Evolutionary conservation across 2,329 filamentous ascomycete species (phyloP).

Genomic region (Pochonia chlamydosporia): DNA sequence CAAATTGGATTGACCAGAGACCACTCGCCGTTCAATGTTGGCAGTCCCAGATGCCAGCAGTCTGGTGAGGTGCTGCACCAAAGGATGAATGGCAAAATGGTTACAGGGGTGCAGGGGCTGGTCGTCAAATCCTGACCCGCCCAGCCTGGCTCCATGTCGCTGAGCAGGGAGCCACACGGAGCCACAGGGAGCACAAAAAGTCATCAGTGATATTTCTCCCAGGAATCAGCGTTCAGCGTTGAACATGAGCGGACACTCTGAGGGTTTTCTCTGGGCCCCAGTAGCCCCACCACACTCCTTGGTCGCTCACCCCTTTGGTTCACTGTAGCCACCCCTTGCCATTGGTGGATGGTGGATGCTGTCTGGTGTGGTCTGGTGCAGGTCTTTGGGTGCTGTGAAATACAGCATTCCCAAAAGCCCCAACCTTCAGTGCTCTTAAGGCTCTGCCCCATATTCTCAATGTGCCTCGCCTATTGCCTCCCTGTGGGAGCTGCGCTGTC

Average conservation of each 20-base stretch:
- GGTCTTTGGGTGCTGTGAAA: background rate
- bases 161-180: background rate
- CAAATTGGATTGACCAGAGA: too few species aligned
- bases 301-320: background rate
- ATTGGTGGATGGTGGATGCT: too few species aligned
- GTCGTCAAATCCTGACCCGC: conserved; percentile 4
- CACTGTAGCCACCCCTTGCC: conserved; percentile 4
- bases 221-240: conserved; percentile 6
- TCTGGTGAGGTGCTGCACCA: background rate
- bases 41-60: background rate
- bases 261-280: background rate
- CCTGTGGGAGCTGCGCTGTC: too few species aligned
- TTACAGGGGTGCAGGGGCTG: conserved; percentile 13
- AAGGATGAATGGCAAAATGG: background rate
- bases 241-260: background rate
- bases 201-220: background rate
- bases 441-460: background rate
- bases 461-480: background rate
- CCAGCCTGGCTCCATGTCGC: background rate
- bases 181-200: background rate
- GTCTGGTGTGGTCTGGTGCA: too few species aligned
- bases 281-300: background rate
- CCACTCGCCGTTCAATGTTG: background rate
- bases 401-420: too few species aligned
- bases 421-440: background rate